A percentile compares a stretch with the other conserved stretches of the same genome.
phyloP scores from a whole-genome alignment of 2,329 filamentous ascomycete species.

The Pseudopyrenochaeta lycopersici region DNA sequence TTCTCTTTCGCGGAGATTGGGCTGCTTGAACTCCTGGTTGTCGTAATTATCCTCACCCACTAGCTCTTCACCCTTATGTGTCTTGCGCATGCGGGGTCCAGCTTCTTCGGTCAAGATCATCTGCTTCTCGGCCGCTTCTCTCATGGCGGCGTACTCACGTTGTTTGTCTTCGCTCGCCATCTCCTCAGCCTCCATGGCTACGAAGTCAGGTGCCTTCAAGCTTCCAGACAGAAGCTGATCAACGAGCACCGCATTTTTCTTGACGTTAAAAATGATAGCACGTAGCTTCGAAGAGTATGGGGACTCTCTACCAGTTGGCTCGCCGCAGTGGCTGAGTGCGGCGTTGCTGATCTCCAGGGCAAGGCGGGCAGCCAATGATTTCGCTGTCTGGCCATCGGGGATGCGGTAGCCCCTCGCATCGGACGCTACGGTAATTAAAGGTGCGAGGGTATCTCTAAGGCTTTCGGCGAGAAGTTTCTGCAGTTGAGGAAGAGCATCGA shows the following conservation, averaged over 20 bases:
- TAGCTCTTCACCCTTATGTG: constrained; percentile 94
- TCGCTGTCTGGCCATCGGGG: constrained; percentile 69
- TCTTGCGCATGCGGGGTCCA: constrained; percentile 82
- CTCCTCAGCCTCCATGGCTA: constrained; percentile 88
- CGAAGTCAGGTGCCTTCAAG: constrained; percentile 77
- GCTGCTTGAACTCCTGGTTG: constrained; percentile 40
- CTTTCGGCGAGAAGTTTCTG: constrained; percentile 76
- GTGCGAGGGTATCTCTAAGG: constrained; percentile 73
- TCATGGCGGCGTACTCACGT: constrained; percentile 77
- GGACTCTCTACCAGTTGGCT: constrained; percentile 53
- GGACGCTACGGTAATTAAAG: constrained; percentile 71
- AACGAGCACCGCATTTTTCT: constrained; percentile 83
- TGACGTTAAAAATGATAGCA: constrained; percentile 84
- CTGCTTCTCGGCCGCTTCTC: constrained; percentile 80
- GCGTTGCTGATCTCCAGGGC: constrained; percentile 83
- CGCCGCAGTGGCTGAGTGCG: constrained; percentile 64
- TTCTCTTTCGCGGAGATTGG: constrained; percentile 35
- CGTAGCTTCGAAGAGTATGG: constrained; percentile 73
- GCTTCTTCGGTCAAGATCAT: constrained; percentile 78
- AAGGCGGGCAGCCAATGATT: constrained; percentile 72
- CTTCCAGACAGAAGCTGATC: constrained; percentile 76
- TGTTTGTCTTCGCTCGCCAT: constrained; percentile 93
- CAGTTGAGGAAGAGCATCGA: constrained; percentile 64
- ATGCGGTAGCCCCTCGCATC: constrained; percentile 72
- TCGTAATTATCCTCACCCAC: constrained; percentile 72